Percentiles rank a stretch among this genome's conserved stretches.
Evolutionary conservation across 345 rosid genomes (phyloP).

Genomic region (Brassica carinata): DNA sequence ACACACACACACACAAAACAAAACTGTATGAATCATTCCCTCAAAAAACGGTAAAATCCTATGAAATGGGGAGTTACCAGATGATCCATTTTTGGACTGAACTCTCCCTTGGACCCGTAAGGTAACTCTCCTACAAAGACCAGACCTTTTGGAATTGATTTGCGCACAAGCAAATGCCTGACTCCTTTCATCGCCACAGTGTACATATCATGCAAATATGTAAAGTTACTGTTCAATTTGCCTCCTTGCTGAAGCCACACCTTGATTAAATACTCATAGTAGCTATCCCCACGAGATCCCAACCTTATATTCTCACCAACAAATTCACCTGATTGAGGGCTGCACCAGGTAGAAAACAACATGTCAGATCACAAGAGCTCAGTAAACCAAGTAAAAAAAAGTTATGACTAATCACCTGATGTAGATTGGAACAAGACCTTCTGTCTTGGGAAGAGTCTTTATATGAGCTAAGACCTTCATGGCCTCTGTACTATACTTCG

Average conservation of each 20-base stretch:
- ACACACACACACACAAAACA: neutral
- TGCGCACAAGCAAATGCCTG: constrained; percentile 76
- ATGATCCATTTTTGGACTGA: constrained; percentile 99
- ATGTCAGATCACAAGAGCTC: constrained; percentile 23
- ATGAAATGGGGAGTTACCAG: constrained; percentile 57
- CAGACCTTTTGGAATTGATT: constrained; percentile 79
- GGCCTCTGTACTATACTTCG: constrained; percentile 74
- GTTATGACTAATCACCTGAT: constrained; percentile 56
- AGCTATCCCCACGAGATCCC: constrained; percentile 99
- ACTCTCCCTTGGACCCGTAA: constrained; percentile 66
- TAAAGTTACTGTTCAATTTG: constrained; percentile 46
- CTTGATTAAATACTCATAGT: constrained; percentile 91
- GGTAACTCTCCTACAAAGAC: constrained; percentile 97
- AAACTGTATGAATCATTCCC: neutral
- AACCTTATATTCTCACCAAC: constrained; percentile 89
- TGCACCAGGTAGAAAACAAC: constrained; percentile 40
- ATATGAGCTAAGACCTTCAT: constrained; percentile 96
- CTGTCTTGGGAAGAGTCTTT: constrained; percentile 77
- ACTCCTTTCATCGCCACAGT: constrained; percentile 96
- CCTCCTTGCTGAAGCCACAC: constrained; percentile 93
- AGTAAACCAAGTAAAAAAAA: no score
- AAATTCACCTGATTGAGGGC: constrained; percentile 89
- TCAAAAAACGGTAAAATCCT: neutral
- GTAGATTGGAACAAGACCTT: constrained; percentile 94
- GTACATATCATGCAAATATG: constrained; percentile 86